Evolutionary conservation across 306 rosid species (phyloP).

Genomic region (Phaseolus lunatus): DNA sequence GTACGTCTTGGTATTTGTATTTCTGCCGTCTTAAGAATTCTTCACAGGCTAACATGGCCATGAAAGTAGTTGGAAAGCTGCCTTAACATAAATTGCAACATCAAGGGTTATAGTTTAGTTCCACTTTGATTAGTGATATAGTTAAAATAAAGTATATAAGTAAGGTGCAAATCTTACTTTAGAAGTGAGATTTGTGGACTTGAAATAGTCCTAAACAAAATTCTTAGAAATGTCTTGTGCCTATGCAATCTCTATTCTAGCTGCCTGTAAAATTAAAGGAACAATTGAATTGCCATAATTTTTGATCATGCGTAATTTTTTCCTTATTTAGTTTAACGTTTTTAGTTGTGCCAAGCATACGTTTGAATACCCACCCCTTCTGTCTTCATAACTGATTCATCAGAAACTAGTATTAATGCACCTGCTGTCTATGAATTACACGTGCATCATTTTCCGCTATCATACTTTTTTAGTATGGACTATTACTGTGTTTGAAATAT

Average conservation of each 20-base stretch:
- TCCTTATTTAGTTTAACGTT: neutral
- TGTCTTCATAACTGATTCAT: constrained; percentile 24
- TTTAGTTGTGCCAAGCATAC: constrained; percentile 25
- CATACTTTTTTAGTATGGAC: constrained; percentile 2
- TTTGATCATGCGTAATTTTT: constrained; percentile 8
- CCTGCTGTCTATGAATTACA: constrained; percentile 29
- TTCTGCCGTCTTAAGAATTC: constrained; percentile 5
- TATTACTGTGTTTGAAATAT: neutral
- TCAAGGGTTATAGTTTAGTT: too few relatives aligned
- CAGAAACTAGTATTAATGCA: constrained; percentile 35
- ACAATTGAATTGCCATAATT: constrained; percentile 12
- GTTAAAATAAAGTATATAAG: too few relatives aligned
- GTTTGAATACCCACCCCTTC: neutral
- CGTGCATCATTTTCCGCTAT: constrained; percentile 31
- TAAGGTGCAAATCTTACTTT: too few relatives aligned
- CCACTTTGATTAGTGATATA: too few relatives aligned
- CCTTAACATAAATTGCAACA: too few relatives aligned
- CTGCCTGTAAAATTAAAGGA: constrained; percentile 16
- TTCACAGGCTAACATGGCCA: constrained; percentile 14
- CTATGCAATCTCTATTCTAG: neutral
- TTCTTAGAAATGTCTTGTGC: neutral
- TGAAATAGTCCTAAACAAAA: too few relatives aligned
- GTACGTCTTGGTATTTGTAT: constrained; percentile 9
- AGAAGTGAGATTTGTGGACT: too few relatives aligned
- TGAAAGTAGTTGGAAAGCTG: neutral